These are phyloP conservation scores for Hymenoscyphus linearis DNA, from an alignment of 2,329 filamentous ascomycete species.

Conservation along the genomic window DNA sequence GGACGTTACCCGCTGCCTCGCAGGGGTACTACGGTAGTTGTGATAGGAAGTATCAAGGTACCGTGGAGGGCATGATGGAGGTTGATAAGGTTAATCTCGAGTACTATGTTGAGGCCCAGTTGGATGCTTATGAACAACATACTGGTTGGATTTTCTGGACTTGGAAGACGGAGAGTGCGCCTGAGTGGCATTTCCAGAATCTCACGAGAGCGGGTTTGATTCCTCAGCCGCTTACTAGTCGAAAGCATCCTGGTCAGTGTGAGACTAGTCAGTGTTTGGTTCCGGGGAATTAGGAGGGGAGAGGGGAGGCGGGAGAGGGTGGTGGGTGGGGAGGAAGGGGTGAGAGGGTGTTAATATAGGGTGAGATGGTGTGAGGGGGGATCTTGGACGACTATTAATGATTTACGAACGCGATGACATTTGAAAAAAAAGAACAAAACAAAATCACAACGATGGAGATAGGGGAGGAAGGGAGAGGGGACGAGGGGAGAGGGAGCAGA, in stretches of 20 bases:
- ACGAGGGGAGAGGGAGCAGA: too few species aligned
- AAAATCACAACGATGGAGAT: too few species aligned
- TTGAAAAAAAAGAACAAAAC: too few species aligned
- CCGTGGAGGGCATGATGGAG: constrained; percentile 33
- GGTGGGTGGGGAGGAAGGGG: neutral
- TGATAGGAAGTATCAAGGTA: constrained; percentile 43
- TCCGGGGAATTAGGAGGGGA: constrained; percentile 23
- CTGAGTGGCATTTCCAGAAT: constrained; percentile 38
- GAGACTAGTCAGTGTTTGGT: constrained; percentile 24
- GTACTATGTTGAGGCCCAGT: constrained; percentile 40
- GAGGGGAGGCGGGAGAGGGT: neutral
- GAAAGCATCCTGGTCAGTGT: constrained; percentile 28
- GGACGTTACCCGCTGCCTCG: constrained; percentile 31
- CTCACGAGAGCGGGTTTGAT: constrained; percentile 36
- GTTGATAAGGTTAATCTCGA: constrained; percentile 34
- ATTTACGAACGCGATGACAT: neutral
- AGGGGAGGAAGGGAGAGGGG: too few species aligned
- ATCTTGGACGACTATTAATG: too few species aligned
- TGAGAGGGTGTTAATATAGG: neutral
- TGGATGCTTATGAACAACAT: constrained; percentile 38
- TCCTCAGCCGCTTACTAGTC: constrained; percentile 33
- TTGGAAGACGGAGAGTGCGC: constrained; percentile 39
- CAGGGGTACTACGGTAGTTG: constrained; percentile 33
- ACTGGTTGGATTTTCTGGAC: constrained; percentile 39
- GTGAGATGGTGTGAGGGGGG: neutral